phyloP scores from a whole-genome alignment of 805 yeast species.

The Metschnikowia cubensis region DNA sequence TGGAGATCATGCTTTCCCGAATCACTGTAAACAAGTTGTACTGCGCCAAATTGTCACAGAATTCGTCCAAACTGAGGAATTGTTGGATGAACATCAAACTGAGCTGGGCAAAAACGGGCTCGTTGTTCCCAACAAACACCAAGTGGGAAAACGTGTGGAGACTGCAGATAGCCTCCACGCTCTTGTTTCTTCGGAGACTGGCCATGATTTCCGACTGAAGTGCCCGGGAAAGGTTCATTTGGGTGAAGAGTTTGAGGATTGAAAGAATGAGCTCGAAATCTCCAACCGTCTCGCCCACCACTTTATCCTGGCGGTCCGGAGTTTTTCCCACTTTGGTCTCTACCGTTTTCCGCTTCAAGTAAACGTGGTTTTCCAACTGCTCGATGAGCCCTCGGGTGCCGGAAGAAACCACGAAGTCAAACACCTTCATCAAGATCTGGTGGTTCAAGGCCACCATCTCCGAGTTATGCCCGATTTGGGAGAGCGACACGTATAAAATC shows the following conservation, averaged over 20 bases:
- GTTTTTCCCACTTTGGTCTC: no score
- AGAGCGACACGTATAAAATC: constrained; percentile 48
- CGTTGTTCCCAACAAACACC: constrained; percentile 50
- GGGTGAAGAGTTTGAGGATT: constrained; percentile 55
- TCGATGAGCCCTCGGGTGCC: constrained; percentile 60
- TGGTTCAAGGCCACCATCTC: constrained; percentile 43
- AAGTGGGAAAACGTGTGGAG: constrained; percentile 67
- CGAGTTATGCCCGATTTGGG: constrained; percentile 38
- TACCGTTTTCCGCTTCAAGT: constrained; percentile 30
- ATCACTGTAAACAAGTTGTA: constrained; percentile 63
- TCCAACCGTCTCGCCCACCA: constrained; percentile 50
- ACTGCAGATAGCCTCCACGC: constrained; percentile 58
- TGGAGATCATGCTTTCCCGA: constrained; percentile 70
- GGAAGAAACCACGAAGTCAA: constrained; percentile 59
- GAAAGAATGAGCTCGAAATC: constrained; percentile 63
- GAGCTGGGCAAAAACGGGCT: constrained; percentile 68
- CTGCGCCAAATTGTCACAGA: constrained; percentile 64
- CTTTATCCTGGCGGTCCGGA: no score
- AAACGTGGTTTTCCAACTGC: constrained; percentile 55
- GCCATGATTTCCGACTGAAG: constrained; percentile 49
- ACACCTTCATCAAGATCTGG: constrained; percentile 51
- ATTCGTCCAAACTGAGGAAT: constrained; percentile 52
- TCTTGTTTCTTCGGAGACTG: constrained; percentile 52
- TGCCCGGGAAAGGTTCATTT: constrained; percentile 43
- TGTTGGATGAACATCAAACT: constrained; percentile 67